phyloP scores from a whole-genome alignment of 208 protist species.

The Tritrichomonas musculus region DNA sequence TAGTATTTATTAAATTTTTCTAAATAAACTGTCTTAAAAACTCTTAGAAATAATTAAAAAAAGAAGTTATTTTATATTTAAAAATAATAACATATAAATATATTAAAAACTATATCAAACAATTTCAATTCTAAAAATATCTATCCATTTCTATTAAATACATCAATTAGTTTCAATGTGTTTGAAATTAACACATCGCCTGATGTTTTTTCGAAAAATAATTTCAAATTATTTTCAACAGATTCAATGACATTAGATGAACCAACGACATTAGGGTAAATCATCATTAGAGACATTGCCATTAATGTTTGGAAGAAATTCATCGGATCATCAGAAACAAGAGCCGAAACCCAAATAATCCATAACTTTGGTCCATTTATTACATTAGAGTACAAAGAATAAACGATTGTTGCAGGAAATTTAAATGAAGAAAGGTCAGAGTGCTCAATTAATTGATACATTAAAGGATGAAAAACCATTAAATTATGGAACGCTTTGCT shows the following conservation, averaged over 20 bases:
- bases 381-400: neutral
- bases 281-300: neutral
- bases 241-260: neutral
- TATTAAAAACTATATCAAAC: no score
- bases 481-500: neutral
- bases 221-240: neutral
- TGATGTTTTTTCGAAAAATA: neutral
- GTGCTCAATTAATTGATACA: neutral
- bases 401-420: neutral
- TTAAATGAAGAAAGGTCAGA: neutral
- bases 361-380: neutral
- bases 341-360: neutral
- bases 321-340: neutral
- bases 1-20: no score
- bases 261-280: neutral
- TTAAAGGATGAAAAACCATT: neutral
- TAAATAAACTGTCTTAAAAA: no score
- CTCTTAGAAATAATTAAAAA: no score
- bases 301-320: neutral
- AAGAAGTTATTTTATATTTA: no score
- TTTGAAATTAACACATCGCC: neutral
- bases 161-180: neutral
- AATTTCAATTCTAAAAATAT: no score
- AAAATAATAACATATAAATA: no score
- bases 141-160: neutral